These are phyloP conservation scores for Diplodia intermedia DNA, from an alignment of 2,329 filamentous ascomycete genomes.

Conservation along the genomic window DNA sequence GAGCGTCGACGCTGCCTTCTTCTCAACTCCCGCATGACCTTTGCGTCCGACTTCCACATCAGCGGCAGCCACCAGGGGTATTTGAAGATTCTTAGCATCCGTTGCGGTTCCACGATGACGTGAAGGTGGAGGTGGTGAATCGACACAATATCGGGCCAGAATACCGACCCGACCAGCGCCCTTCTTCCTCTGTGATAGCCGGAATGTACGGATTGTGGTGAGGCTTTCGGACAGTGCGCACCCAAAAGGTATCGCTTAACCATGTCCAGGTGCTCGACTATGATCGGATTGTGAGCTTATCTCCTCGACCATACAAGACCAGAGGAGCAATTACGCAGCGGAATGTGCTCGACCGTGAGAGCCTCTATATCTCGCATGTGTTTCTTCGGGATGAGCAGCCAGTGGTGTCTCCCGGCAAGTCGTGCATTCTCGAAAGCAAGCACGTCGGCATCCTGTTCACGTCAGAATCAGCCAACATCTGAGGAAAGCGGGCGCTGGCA, in stretches of 20 bases:
- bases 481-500: accelerated
- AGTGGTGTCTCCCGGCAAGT: not conserved
- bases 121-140: not conserved
- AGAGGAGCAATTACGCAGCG: not conserved
- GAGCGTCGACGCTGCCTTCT: no score
- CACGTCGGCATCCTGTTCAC: not conserved
- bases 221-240: not conserved
- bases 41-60: conserved; percentile 11
- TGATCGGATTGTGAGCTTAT: not conserved
- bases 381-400: not conserved
- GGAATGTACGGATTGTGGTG: not conserved
- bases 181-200: not conserved
- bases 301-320: accelerated
- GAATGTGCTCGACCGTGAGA: not conserved
- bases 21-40: not conserved
- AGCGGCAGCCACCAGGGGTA: not conserved
- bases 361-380: conserved; percentile 6
- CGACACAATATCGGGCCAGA: not conserved
- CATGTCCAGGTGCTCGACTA: not conserved
- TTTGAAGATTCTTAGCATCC: not conserved
- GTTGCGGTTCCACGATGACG: not conserved
- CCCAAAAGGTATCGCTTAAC: not conserved
- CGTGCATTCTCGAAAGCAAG: not conserved
- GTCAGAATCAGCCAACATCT: not conserved
- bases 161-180: not conserved